phyloP scores from a whole-genome alignment of 2,329 filamentous ascomycete genomes.

The Aspergillus novofumigatus region DNA sequence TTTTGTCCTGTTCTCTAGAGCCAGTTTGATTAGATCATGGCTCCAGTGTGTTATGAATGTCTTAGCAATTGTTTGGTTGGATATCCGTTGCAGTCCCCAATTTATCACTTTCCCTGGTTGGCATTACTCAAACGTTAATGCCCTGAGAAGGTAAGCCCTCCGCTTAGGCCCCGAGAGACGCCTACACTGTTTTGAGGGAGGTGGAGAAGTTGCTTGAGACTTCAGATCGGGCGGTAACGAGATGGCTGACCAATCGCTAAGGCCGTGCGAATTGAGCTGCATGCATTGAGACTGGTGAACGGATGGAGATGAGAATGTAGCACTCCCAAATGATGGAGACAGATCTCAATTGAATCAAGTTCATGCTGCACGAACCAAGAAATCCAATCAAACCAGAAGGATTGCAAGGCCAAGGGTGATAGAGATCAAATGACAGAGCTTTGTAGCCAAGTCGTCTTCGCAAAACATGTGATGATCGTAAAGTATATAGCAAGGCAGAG shows the following conservation, averaged over 20 bases:
- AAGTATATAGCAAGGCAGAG: background rate
- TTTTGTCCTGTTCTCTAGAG: no score
- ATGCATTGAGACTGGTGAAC: background rate
- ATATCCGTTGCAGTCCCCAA: background rate
- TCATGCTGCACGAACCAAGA: background rate
- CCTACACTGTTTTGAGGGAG: background rate
- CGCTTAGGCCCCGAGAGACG: background rate
- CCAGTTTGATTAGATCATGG: no score
- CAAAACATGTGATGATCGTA: background rate
- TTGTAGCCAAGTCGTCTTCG: no score
- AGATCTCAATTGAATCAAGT: background rate
- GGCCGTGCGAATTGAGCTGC: background rate
- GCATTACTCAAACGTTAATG: background rate
- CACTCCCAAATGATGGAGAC: no score
- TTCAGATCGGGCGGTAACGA: background rate
- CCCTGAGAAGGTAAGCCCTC: no score
- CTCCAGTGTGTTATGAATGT: no score
- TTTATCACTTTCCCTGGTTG: no score
- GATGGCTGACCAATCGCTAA: background rate
- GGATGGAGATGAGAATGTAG: background rate
- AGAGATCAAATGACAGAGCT: background rate
- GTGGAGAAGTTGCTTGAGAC: background rate
- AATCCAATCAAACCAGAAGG: background rate
- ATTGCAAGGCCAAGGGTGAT: no score
- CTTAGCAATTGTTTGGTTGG: background rate